Conservation (phyloP, 2,329 filamentous ascomycete genomes). For the Ustilaginoidea virens region DNA sequence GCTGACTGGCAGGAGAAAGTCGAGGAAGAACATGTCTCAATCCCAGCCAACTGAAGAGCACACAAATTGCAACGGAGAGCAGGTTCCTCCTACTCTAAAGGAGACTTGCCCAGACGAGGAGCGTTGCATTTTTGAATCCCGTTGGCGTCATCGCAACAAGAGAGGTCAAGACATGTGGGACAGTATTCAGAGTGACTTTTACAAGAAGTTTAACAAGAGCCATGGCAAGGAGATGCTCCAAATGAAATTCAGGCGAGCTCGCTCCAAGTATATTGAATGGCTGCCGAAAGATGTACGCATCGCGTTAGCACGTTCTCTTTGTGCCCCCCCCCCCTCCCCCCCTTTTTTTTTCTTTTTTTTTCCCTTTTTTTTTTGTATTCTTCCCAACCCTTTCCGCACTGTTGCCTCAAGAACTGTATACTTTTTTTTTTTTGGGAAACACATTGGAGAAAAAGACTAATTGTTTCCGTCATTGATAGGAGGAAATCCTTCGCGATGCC, state of each 20-base stretch:
- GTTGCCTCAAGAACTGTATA: too few species aligned
- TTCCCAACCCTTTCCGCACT: too few species aligned
- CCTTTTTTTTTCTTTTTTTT: too few species aligned
- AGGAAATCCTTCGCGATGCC: conserved; percentile 23
- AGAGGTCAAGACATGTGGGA: conserved; percentile 46
- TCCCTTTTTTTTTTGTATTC: not conserved
- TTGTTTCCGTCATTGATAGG: conserved; percentile 20
- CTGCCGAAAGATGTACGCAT: conserved; percentile 31
- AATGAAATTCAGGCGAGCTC: conserved; percentile 38
- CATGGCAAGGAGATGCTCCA: conserved; percentile 35
- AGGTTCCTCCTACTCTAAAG: conserved; percentile 24
- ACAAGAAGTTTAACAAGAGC: conserved; percentile 16
- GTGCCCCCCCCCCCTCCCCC: too few species aligned
- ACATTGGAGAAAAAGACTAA: too few species aligned
- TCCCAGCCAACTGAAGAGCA: conserved; percentile 14
- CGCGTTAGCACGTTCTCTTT: too few species aligned
- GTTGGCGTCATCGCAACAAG: conserved; percentile 26
- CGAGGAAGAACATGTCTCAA: conserved; percentile 5
- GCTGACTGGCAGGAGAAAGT: conserved; percentile 5
- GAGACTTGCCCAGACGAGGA: conserved; percentile 30
- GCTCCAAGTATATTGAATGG: conserved; percentile 34
- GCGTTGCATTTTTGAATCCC: conserved; percentile 32
- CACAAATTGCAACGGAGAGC: conserved; percentile 18
- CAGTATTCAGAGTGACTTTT: conserved; percentile 30
- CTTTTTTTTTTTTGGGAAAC: too few species aligned